A percentile compares a stretch with the other conserved stretches of the same genome.
Evolutionary conservation across 2,329 filamentous ascomycete genomes (phyloP).

Genomic region (Akanthomyces dipterigenus): DNA sequence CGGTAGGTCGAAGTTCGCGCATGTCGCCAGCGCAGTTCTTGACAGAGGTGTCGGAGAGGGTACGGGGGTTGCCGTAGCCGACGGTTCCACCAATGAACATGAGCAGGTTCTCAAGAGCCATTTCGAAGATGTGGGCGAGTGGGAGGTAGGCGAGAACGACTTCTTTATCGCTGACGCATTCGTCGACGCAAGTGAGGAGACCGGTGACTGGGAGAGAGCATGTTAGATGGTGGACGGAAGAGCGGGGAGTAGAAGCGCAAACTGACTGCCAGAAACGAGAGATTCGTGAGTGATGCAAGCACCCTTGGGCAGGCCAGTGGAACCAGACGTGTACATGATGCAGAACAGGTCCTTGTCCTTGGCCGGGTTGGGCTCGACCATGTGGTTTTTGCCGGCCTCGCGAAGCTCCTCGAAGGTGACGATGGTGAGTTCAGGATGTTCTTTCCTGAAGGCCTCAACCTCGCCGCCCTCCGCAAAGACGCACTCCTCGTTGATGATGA

Average conservation of each 20-base stretch:
- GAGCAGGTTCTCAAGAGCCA: conserved; percentile 87
- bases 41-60: conserved; percentile 77
- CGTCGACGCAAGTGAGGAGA: conserved; percentile 68
- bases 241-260: conserved; percentile 19
- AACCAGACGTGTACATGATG: conserved; percentile 82
- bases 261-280: conserved; percentile 63
- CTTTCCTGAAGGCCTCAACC: conserved; percentile 49
- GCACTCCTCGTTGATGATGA: conserved; percentile 57
- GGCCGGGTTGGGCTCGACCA: conserved; percentile 64
- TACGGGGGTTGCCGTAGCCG: conserved; percentile 88
- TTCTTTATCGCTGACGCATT: conserved; percentile 71
- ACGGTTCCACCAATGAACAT: conserved; percentile 86
- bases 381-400: conserved; percentile 58
- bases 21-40: conserved; percentile 92
- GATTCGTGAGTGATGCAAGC: conserved; percentile 75
- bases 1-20: conserved; percentile 79
- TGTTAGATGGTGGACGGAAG: not conserved
- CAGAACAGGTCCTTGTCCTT: conserved; percentile 74
- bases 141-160: conserved; percentile 85
- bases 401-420: conserved; percentile 50
- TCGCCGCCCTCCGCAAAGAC: conserved; percentile 45
- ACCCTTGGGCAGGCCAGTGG: conserved; percentile 83
- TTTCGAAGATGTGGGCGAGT: conserved; percentile 92
- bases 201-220: conserved; percentile 57
- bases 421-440: conserved; percentile 46